Conservation (phyloP, 441 rosid genomes). For the Flueggea neowawraea region DNA sequence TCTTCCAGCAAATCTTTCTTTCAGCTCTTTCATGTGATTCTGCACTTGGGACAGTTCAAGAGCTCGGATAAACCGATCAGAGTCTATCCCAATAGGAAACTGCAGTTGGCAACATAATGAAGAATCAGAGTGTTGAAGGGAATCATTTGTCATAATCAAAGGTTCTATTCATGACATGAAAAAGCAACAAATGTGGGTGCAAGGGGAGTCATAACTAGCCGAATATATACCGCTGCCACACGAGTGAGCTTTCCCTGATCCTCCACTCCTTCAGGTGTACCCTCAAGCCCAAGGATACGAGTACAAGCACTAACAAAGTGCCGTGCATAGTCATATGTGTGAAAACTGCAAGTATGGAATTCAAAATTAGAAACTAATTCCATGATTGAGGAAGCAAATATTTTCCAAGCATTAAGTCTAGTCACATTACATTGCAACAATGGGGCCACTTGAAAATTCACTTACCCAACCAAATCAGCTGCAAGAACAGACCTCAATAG, state of each 20-base stretch:
- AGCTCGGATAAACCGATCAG: conserved; percentile 69
- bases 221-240: conserved; percentile 64
- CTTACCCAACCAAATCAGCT: conserved; percentile 85
- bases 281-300: conserved; percentile 86
- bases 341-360: conserved; percentile 41
- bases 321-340: conserved; percentile 84
- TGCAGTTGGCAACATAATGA: conserved; percentile 30
- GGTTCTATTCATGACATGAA: too few relatives aligned
- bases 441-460: not conserved
- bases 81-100: conserved; percentile 87
- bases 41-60: conserved; percentile 57
- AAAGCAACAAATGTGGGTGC: too few relatives aligned
- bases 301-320: conserved; percentile 89
- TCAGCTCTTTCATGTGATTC: conserved; percentile 65
- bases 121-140: conserved; percentile 9
- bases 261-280: conserved; percentile 87
- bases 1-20: conserved; percentile 68
- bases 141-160: conserved; percentile 3
- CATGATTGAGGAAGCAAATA: too few relatives aligned
- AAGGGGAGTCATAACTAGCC: not conserved
- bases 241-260: conserved; percentile 80
- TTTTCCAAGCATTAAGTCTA: too few relatives aligned
- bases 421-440: too few relatives aligned
- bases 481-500: conserved; percentile 72
- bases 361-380: conserved; percentile 8